phyloP scores from a whole-genome alignment of 805 yeast species.

The Candida cerambycidarum region DNA sequence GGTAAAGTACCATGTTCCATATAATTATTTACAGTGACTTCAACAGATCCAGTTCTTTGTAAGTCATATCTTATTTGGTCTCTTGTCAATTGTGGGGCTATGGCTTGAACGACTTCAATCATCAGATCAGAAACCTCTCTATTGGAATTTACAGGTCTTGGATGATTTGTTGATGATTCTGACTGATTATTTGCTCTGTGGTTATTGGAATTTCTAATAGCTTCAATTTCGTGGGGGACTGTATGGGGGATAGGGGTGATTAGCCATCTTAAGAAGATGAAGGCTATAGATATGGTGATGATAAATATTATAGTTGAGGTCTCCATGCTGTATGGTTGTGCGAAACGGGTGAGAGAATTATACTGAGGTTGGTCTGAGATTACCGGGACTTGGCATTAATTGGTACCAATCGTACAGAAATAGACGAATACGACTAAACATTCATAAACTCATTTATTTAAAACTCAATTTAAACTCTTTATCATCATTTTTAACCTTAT shows the following conservation, averaged over 20 bases:
- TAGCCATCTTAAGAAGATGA: conserved; percentile 65
- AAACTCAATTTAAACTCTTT: conserved; percentile 43
- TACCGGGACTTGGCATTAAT: no score
- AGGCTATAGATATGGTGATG: conserved; percentile 49
- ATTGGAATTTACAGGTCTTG: conserved; percentile 16
- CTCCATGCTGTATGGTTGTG: conserved; percentile 43
- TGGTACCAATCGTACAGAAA: no score
- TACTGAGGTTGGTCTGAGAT: no score
- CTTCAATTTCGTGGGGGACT: conserved; percentile 17
- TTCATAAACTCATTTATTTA: no score
- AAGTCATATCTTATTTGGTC: conserved; percentile 76
- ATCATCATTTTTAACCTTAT: conserved; percentile 74
- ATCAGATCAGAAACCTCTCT: conserved; percentile 63
- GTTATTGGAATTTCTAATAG: conserved; percentile 9
- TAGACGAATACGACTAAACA: no score
- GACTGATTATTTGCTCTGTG: background rate
- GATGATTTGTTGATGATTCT: conserved; percentile 5
- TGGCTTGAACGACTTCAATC: conserved; percentile 81
- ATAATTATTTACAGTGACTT: conserved; percentile 71
- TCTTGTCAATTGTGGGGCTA: conserved; percentile 70
- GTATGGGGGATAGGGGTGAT: conserved; percentile 56
- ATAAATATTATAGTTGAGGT: conserved; percentile 53
- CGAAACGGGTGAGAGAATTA: background rate
- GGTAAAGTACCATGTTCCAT: conserved; percentile 63
- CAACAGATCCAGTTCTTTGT: conserved; percentile 76